A percentile compares a stretch with the other conserved stretches of the same genome.
Conservation (phyloP, 495 filamentous ascomycete genomes). For the Lophium mytilinum region DNA sequence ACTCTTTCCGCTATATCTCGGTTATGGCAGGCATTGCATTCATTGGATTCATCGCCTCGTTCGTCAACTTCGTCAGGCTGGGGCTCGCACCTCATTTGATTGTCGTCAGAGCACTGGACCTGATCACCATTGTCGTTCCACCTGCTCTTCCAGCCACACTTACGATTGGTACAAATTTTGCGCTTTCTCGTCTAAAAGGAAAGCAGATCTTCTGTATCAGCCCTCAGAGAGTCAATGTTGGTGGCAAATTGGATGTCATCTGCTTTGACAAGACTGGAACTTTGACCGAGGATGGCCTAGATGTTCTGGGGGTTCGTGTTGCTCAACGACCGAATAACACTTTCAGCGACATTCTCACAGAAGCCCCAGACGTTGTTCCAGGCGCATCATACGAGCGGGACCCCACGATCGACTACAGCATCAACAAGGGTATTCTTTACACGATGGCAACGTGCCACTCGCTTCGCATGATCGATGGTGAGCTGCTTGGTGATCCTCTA, state of each 20-base stretch:
- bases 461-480: slow-evolving; percentile 73
- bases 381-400: slow-evolving; percentile 46
- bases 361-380: slow-evolving; percentile 48
- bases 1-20: slow-evolving; percentile 95
- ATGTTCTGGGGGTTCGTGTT: slow-evolving; percentile 81
- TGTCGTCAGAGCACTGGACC: slow-evolving; percentile 80
- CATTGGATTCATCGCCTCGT: slow-evolving; percentile 80
- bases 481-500: slow-evolving; percentile 86
- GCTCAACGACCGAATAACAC: slow-evolving; percentile 54
- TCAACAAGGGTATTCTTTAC: slow-evolving; percentile 65
- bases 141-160: slow-evolving; percentile 95
- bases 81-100: slow-evolving; percentile 81
- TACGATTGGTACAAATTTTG: slow-evolving; percentile 94
- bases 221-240: slow-evolving; percentile 91
- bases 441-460: slow-evolving; percentile 99
- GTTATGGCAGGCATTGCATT: slow-evolving; percentile 90
- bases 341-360: slow-evolving; percentile 54
- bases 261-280: slow-evolving; percentile 99
- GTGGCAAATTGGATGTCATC: slow-evolving; percentile 88
- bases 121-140: slow-evolving; percentile 97
- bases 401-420: slow-evolving; percentile 50
- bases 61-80: slow-evolving; percentile 85
- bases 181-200: slow-evolving; percentile 72
- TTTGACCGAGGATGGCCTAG: slow-evolving; percentile 91
- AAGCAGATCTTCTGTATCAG: slow-evolving; percentile 96